These are phyloP conservation scores for Apophysomyces elegans DNA, from an alignment of 371 early-diverging fungal genomes.

Conservation along the genomic window DNA sequence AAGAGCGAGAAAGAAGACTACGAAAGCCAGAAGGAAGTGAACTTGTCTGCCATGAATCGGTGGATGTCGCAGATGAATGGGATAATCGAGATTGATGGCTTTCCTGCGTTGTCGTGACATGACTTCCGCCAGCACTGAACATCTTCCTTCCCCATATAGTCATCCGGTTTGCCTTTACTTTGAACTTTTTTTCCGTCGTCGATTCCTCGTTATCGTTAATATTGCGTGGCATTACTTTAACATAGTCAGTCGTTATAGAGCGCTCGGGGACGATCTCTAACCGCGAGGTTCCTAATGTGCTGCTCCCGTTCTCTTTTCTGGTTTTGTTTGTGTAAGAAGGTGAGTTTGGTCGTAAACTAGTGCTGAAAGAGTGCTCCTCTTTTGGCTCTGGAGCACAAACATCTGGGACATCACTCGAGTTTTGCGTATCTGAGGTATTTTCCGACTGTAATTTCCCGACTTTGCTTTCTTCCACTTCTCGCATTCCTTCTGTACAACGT, in stretches of 20 bases:
- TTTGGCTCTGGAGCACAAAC: no score
- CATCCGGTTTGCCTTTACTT: slow-evolving; percentile 18
- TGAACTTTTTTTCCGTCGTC: slow-evolving; percentile 16
- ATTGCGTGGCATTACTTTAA: slow-evolving; percentile 1
- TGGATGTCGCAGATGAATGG: not conserved
- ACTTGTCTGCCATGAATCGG: not conserved
- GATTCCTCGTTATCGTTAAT: not conserved
- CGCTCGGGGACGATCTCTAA: not conserved
- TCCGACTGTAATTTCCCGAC: not conserved
- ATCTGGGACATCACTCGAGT: not conserved
- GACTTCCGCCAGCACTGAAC: slow-evolving; percentile 9
- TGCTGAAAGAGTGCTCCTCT: no score
- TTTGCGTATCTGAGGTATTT: not conserved
- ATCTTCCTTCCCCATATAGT: slow-evolving; percentile 20
- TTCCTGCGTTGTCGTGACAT: slow-evolving; percentile 1
- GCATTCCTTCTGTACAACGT: slow-evolving; percentile 24
- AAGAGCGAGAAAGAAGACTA: slow-evolving; percentile 12
- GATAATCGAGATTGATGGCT: slow-evolving; percentile 2
- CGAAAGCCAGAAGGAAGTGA: slow-evolving; percentile 7
- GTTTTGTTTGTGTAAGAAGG: not conserved
- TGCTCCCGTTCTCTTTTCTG: no score
- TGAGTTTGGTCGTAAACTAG: not conserved
- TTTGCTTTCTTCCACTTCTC: slow-evolving; percentile 11
- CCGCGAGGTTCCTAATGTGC: no score
- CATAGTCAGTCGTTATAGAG: not conserved